A percentile compares a stretch with the other conserved stretches of the same genome.
Conservation (phyloP, 495 filamentous ascomycete genomes). For the Letharia columbiana region DNA sequence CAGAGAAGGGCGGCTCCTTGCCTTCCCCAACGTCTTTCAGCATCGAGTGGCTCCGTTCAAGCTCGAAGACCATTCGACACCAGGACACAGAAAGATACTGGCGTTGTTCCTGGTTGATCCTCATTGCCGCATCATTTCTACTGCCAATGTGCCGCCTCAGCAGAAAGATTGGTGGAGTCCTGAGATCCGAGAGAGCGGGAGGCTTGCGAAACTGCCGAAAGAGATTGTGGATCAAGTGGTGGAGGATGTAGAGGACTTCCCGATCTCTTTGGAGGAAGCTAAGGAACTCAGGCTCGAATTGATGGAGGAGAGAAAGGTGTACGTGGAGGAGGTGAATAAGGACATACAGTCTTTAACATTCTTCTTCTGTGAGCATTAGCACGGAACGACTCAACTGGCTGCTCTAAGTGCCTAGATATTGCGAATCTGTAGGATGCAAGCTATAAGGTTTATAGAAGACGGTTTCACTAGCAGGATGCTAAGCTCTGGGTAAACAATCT, state of each 20-base stretch:
- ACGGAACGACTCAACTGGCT: background rate
- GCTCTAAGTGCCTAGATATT: background rate
- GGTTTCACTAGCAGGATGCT: too few species aligned
- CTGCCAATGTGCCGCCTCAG: conserved; percentile 50
- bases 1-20: conserved; percentile 27
- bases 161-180: conserved; percentile 34
- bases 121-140: conserved; percentile 39
- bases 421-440: background rate
- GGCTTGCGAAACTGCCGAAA: conserved; percentile 27
- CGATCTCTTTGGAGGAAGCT: conserved; percentile 40
- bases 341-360: background rate
- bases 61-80: conserved; percentile 40
- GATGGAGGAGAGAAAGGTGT: conserved; percentile 39
- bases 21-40: conserved; percentile 33
- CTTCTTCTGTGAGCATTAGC: conserved; percentile 12
- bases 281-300: conserved; percentile 37
- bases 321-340: conserved; percentile 17
- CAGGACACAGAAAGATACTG: conserved; percentile 48
- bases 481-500: too few species aligned
- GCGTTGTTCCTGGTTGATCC: conserved; percentile 53
- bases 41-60: conserved; percentile 44
- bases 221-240: conserved; percentile 37
- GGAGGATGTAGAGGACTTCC: conserved; percentile 24
- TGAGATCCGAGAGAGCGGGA: conserved; percentile 21
- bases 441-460: background rate